Conservation (phyloP, 2,329 filamentous ascomycete species). For the Achaetomium macrosporum region DNA sequence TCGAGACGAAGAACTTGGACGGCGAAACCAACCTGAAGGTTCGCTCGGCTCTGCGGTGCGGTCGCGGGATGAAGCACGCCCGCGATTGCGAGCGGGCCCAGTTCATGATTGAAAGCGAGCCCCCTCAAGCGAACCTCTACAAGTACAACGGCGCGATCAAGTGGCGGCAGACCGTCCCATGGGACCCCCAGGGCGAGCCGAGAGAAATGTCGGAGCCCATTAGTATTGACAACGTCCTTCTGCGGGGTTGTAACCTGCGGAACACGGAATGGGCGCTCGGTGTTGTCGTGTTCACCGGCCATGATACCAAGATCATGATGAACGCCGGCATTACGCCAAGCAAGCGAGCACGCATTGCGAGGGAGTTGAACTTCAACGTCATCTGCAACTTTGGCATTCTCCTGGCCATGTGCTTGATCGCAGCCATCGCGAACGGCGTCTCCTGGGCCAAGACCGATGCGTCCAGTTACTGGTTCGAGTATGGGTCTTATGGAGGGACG, state of each 20-base stretch:
- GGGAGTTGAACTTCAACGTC: constrained; percentile 95
- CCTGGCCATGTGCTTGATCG: constrained; percentile 80
- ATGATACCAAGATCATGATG: constrained; percentile 99
- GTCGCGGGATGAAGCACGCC: constrained; percentile 76
- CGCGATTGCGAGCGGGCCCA: constrained; percentile 85
- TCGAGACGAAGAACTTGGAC: constrained; percentile 97
- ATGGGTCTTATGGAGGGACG: constrained; percentile 69
- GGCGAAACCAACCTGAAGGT: constrained; percentile 98
- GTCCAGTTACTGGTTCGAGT: constrained; percentile 78
- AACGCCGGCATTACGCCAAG: constrained; percentile 93
- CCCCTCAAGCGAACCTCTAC: constrained; percentile 89
- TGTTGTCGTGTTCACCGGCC: constrained; percentile 87
- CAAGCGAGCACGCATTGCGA: constrained; percentile 85
- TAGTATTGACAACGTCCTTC: constrained; percentile 87
- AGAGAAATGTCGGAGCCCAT: constrained; percentile 87
- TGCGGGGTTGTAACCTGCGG: constrained; percentile 86
- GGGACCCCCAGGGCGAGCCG: constrained; percentile 54
- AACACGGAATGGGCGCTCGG: constrained; percentile 97
- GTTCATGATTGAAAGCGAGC: constrained; percentile 85
- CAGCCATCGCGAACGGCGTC: constrained; percentile 77
- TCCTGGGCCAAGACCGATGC: constrained; percentile 71
- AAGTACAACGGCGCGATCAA: constrained; percentile 85
- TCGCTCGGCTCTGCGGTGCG: constrained; percentile 81
- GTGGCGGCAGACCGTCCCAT: constrained; percentile 70
- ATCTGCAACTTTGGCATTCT: constrained; percentile 93